Base-by-base conservation (phyloP, 495 filamentous ascomycete genomes). In the Daldinia caldariorum region DNA sequence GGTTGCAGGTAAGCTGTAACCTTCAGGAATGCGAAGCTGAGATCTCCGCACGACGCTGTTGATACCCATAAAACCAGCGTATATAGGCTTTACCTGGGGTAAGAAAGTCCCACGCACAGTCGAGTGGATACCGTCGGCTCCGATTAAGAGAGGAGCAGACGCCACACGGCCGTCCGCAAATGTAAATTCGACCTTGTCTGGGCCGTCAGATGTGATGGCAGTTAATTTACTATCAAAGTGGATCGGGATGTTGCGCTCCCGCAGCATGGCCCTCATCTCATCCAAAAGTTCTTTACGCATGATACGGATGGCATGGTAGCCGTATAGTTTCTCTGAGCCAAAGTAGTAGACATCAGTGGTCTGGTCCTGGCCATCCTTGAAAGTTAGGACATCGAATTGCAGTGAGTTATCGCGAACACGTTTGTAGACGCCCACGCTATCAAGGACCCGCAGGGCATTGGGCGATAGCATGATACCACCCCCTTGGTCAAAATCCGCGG, bases 391-490 rank as follows among this genome's bases (percentile, higher is more conserved):
- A 0, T 81, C 77, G 66, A 84, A 86, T 12, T 80, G 60, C 64
- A 78, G 45, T 5, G 67, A 58, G 1, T 67, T 58, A 20, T 53
- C 16, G 0, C 37, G 74, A 47, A 86, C 69, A 10, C 74, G 77
- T 4, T 78, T 49, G 71, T 84, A 87, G 16, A 83, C 73, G n/a
- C 77, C 83, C 0, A 86, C 47, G 8, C 55, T 45, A 47, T 87
- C 81, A 6, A 87, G 79, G 22, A 86, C 72, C 16, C 78, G 80
- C 10, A 87, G 74, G 4, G 83, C 83, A 55, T 87, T 86, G 49
- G 85, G 81, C 0, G 82, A 83, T 37, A 87, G 80, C 81, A 83
- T 84, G 49, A 87, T 72, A 6, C 83, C 85, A 4, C 86, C 85
- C 7, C 81, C 83, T 60, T 64, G 51, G 38, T 56, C 53, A 14